Percentiles rank a stretch among this genome's conserved stretches.
These are phyloP conservation scores for Clonostachys rhizophaga DNA, from an alignment of 2,329 filamentous ascomycete genomes.

Conservation along the genomic window DNA sequence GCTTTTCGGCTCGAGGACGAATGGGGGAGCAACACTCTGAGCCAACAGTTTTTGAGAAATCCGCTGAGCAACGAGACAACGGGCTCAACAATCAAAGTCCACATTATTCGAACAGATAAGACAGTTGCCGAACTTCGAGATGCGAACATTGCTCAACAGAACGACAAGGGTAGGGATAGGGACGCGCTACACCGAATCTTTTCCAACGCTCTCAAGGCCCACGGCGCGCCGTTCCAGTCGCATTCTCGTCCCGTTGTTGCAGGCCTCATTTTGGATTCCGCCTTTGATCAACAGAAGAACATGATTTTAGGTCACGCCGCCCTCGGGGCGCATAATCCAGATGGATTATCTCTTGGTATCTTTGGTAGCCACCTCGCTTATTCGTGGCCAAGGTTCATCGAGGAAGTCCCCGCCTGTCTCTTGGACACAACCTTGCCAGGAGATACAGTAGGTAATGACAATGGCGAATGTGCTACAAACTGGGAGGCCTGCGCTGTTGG, in stretches of 20 bases:
- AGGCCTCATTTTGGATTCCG: conserved; percentile 64
- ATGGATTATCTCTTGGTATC: conserved; percentile 60
- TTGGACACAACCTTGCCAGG: conserved; percentile 27
- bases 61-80: conserved; percentile 1
- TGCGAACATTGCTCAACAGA: conserved; percentile 61
- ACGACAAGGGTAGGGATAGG: conserved; percentile 47
- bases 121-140: conserved; percentile 63
- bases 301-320: conserved; percentile 64
- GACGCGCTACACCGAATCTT: conserved; percentile 43
- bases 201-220: conserved; percentile 37
- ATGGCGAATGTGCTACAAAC: conserved; percentile 32
- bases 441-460: conserved; percentile 31
- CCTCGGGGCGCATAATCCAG: conserved; percentile 45
- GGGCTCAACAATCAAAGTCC: conserved; percentile 51
- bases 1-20: conserved; percentile 72
- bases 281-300: conserved; percentile 56
- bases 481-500: conserved; percentile 43
- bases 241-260: conserved; percentile 58
- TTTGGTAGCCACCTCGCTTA: conserved; percentile 69
- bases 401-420: conserved; percentile 55
- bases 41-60: conserved; percentile 10
- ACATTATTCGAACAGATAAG: conserved; percentile 60
- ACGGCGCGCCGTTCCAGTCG: conserved; percentile 21
- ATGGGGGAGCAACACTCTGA: conserved; percentile 64
- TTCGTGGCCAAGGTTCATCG: conserved; percentile 64